phyloP scores from a whole-genome alignment of 2,329 filamentous ascomycete species.

The Trichoderma koningii region DNA sequence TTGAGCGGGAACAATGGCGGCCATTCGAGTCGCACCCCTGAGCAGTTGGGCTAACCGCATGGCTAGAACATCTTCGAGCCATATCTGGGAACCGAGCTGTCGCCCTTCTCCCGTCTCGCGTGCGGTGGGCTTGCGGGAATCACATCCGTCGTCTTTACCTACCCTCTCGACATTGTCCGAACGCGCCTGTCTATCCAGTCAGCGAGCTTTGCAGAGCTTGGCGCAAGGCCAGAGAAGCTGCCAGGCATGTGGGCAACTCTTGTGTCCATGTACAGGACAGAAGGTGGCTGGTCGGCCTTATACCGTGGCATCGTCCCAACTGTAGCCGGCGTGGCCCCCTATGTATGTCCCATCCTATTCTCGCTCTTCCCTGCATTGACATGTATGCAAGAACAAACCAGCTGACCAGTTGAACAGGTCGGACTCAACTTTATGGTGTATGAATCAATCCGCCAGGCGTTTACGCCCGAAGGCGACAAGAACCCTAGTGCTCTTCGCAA shows the following conservation, averaged over 20 bases:
- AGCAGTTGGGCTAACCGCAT: neutral
- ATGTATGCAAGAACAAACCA: neutral
- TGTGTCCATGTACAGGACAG: slow-evolving; percentile 80
- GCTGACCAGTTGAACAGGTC: slow-evolving; percentile 57
- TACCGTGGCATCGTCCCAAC: slow-evolving; percentile 95
- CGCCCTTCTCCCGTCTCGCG: slow-evolving; percentile 73
- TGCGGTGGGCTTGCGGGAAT: slow-evolving; percentile 92
- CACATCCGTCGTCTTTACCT: slow-evolving; percentile 92
- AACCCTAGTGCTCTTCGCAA: slow-evolving; percentile 81
- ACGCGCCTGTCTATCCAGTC: slow-evolving; percentile 96
- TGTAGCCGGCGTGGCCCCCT: slow-evolving; percentile 91
- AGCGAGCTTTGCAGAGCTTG: slow-evolving; percentile 85
- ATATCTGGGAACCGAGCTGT: slow-evolving; percentile 71
- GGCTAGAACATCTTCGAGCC: slow-evolving; percentile 71
- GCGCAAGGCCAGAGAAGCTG: slow-evolving; percentile 64
- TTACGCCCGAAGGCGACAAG: slow-evolving; percentile 85
- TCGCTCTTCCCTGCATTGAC: neutral
- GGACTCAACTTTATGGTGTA: slow-evolving; percentile 99
- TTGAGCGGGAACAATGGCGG: neutral
- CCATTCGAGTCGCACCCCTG: neutral
- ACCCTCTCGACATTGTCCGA: slow-evolving; percentile 95
- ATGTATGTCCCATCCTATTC: slow-evolving; percentile 49
- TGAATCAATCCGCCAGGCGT: slow-evolving; percentile 78
- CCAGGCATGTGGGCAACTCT: slow-evolving; percentile 93
- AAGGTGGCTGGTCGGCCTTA: slow-evolving; percentile 82